These are phyloP conservation scores for Hypocrella siamensis DNA, from an alignment of 2,329 filamentous ascomycete genomes.

Conservation along the genomic window DNA sequence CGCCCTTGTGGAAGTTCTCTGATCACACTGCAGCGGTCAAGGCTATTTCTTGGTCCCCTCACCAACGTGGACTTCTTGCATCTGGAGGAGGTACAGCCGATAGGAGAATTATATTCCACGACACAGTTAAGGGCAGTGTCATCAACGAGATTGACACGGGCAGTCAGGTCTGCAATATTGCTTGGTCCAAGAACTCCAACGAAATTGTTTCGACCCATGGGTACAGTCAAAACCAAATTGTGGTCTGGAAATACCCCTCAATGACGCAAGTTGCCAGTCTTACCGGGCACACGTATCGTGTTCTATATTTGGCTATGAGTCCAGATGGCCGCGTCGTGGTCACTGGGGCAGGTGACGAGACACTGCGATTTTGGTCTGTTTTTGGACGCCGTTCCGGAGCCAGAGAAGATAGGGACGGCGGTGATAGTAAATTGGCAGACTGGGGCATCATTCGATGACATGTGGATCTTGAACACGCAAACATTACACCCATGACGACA, in stretches of 20 bases:
- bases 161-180: constrained; percentile 95
- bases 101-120: constrained; percentile 94
- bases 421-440: constrained; percentile 49
- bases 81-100: constrained; percentile 93
- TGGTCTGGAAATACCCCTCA: constrained; percentile 97
- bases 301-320: constrained; percentile 93
- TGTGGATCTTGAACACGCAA: neutral
- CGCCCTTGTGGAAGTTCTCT: constrained; percentile 83
- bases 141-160: constrained; percentile 90
- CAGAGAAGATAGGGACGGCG: constrained; percentile 48
- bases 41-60: constrained; percentile 93
- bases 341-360: constrained; percentile 93
- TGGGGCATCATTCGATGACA: constrained; percentile 66
- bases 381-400: constrained; percentile 71
- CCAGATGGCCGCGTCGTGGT: constrained; percentile 89
- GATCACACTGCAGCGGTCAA: constrained; percentile 95
- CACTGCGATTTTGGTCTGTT: constrained; percentile 88
- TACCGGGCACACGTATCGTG: constrained; percentile 91
- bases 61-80: constrained; percentile 85
- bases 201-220: constrained; percentile 96
- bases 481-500: too few relatives aligned
- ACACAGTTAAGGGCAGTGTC: constrained; percentile 68
- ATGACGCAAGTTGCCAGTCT: constrained; percentile 95
- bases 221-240: constrained; percentile 96
- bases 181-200: constrained; percentile 95